A percentile compares a stretch with the other conserved stretches of the same genome.
Conservation (phyloP, 768 basidiomycete genomes). For the Mycena capillaripes region DNA sequence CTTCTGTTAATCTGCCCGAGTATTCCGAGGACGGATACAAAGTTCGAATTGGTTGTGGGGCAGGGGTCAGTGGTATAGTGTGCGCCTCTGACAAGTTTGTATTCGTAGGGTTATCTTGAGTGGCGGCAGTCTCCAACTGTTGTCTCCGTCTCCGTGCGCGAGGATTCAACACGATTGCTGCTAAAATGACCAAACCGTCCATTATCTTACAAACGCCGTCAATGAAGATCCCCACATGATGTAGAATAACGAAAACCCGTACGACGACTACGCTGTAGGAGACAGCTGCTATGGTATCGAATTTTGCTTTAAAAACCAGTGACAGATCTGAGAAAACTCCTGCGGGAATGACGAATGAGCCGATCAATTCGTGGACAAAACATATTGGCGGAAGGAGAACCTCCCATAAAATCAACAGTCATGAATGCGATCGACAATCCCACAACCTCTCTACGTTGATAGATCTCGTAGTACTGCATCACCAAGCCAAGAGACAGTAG, state of each 20-base stretch:
- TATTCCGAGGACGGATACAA: no score
- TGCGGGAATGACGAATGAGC: conserved; percentile 64
- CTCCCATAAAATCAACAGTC: conserved; percentile 60
- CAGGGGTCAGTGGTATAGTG: background rate
- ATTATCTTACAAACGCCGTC: conserved; percentile 58
- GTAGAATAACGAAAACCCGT: conserved; percentile 37
- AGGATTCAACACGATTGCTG: conserved; percentile 77
- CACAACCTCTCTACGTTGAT: conserved; percentile 68
- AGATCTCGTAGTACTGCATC: conserved; percentile 85
- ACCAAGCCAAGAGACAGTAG: conserved; percentile 64
- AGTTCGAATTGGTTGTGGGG: background rate
- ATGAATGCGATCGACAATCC: conserved; percentile 83
- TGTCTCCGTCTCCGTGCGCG: conserved; percentile 56
- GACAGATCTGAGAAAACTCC: conserved; percentile 80
- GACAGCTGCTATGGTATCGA: conserved; percentile 76
- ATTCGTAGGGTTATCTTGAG: background rate
- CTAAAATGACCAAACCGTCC: conserved; percentile 72
- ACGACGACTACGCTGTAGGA: conserved; percentile 77
- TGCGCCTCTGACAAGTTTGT: background rate
- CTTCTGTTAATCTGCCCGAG: background rate
- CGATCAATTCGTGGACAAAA: background rate
- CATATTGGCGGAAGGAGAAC: background rate
- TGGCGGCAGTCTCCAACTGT: conserved; percentile 23
- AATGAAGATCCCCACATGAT: background rate
- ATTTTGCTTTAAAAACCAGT: conserved; percentile 71